Conservation (phyloP, 768 basidiomycete genomes). For the Trametes cingulata region DNA sequence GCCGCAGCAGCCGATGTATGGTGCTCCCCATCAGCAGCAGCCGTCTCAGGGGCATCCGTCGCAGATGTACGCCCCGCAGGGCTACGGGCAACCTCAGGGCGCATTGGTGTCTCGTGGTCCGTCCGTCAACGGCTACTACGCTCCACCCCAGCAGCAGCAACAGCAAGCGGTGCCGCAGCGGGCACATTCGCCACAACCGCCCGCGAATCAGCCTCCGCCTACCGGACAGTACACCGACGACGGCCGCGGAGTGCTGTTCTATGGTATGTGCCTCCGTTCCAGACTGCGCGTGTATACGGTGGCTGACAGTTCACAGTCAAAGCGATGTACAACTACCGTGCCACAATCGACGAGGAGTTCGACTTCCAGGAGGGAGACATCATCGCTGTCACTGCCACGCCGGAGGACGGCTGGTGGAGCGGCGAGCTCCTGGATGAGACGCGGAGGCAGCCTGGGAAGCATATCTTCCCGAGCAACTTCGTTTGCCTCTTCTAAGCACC, state of each 20-base stretch:
- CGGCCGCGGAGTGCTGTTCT: conserved; percentile 82
- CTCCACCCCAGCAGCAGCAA: conserved; percentile 32
- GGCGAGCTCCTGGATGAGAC: conserved; percentile 82
- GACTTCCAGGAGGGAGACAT: conserved; percentile 95
- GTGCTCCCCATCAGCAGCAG: conserved; percentile 16
- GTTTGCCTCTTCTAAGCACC: conserved; percentile 66
- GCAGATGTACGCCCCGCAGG: conserved; percentile 19
- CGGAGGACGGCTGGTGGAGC: conserved; percentile 98
- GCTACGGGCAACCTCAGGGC: conserved; percentile 15
- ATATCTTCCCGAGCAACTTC: conserved; percentile 89
- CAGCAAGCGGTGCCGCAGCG: conserved; percentile 40
- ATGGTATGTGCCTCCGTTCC: conserved; percentile 54
- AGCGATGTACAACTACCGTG: conserved; percentile 85
- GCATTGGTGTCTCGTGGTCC: conserved; percentile 31
- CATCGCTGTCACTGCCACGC: conserved; percentile 91
- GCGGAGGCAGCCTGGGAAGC: conserved; percentile 66
- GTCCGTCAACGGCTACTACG: conserved; percentile 36
- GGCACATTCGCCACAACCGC: conserved; percentile 54
- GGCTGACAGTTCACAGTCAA: conserved; percentile 55
- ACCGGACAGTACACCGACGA: conserved; percentile 82
- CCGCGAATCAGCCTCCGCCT: conserved; percentile 39
- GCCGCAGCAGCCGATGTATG: conserved; percentile 33
- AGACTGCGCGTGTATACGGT: neutral
- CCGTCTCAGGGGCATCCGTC: conserved; percentile 18
- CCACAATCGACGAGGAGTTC: conserved; percentile 90